A percentile compares a stretch with the other conserved stretches of the same genome.
Evolutionary conservation across 148 eudicot species (phyloP).

Genomic region (Bassia scoparia): DNA sequence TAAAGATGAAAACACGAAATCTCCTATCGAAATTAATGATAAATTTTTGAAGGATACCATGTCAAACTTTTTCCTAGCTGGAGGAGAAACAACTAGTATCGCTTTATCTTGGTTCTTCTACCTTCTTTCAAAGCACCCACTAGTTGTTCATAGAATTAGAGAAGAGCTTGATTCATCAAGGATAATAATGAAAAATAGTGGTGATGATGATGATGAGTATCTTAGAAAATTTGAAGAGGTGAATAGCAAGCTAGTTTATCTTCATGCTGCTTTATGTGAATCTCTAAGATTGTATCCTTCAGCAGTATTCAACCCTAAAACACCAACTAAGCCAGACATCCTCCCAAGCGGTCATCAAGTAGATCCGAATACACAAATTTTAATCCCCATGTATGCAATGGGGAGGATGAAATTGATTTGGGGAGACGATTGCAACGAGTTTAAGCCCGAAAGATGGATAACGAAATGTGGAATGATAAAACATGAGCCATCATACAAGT

Average conservation of each 20-base stretch:
- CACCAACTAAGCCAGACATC: conserved; percentile 16
- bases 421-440: conserved; percentile 38
- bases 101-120: conserved; percentile 45
- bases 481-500: conserved; percentile 25
- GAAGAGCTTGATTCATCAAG: background rate
- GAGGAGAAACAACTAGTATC: conserved; percentile 42
- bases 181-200: background rate
- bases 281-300: conserved; percentile 35
- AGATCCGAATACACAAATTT: conserved; percentile 9
- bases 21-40: background rate
- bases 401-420: conserved; percentile 31
- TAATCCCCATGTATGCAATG: conserved; percentile 29
- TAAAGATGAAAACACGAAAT: background rate
- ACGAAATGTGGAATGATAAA: conserved; percentile 12
- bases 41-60: conserved; percentile 27
- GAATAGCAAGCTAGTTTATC: conserved; percentile 24
- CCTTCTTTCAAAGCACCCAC: conserved; percentile 33
- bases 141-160: conserved; percentile 27
- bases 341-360: conserved; percentile 36
- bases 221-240: conserved; percentile 4
- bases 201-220: background rate
- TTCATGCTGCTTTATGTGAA: conserved; percentile 31
- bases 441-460: conserved; percentile 40
- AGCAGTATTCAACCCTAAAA: conserved; percentile 17
- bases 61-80: conserved; percentile 30